Conservation (phyloP, 1,284 basidiomycete genomes). For the Psilocybe mexicana region DNA sequence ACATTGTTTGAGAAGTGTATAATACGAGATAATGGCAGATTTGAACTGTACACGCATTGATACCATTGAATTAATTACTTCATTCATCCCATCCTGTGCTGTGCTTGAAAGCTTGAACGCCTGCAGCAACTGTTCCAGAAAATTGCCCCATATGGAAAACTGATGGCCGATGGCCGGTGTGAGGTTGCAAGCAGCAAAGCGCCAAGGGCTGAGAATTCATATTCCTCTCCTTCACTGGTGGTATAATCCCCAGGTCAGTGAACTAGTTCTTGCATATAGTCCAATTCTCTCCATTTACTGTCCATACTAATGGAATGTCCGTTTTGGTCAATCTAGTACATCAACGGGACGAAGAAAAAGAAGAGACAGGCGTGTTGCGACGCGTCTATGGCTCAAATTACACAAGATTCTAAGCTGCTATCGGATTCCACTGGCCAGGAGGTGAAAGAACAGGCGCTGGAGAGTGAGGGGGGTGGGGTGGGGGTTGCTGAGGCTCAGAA, state of each 20-base stretch:
- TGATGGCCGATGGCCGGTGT: conserved; percentile 20
- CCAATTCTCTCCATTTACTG: background rate
- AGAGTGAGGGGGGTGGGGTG: conserved; percentile 25
- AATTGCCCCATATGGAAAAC: conserved; percentile 9
- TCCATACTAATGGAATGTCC: conserved; percentile 3
- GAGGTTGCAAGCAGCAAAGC: conserved; percentile 16
- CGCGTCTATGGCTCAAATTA: conserved; percentile 78
- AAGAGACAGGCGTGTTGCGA: conserved; percentile 57
- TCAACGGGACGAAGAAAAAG: conserved; percentile 31
- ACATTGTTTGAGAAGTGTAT: conserved; percentile 23
- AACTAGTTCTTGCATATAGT: background rate
- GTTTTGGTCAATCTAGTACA: conserved; percentile 17
- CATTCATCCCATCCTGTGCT: background rate
- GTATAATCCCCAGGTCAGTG: conserved; percentile 30
- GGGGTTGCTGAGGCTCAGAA: conserved; percentile 23
- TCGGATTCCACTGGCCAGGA: conserved; percentile 46
- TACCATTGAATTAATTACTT: background rate
- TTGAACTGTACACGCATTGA: conserved; percentile 9
- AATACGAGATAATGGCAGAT: conserved; percentile 12
- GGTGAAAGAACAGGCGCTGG: conserved; percentile 33
- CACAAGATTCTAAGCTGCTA: conserved; percentile 43
- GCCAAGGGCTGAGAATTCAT: conserved; percentile 24
- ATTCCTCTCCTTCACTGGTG: conserved; percentile 38
- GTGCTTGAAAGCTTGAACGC: no score
- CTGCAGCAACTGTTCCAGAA: conserved; percentile 1